Evolutionary conservation across 768 basidiomycete species (phyloP).

Genomic region (Cystoderma amianthinum): DNA sequence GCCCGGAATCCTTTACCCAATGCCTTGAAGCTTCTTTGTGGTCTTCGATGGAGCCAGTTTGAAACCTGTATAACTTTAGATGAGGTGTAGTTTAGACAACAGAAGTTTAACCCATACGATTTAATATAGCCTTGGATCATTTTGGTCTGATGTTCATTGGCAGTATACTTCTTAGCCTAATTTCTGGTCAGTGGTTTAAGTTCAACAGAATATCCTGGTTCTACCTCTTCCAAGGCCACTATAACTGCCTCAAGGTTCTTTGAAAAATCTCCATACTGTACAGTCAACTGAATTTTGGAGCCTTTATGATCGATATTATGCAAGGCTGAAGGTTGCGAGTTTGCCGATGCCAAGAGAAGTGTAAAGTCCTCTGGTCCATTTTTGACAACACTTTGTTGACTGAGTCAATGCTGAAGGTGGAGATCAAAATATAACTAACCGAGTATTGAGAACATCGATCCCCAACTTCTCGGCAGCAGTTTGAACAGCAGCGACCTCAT

Average conservation of each 20-base stretch:
- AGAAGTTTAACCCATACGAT: constrained; percentile 41
- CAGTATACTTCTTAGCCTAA: constrained; percentile 68
- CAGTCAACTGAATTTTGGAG: constrained; percentile 42
- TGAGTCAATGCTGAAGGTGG: not conserved
- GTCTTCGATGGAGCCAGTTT: constrained; percentile 70
- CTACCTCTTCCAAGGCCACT: constrained; percentile 53
- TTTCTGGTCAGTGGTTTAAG: not conserved
- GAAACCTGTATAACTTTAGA: constrained; percentile 40
- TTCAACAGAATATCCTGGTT: not conserved
- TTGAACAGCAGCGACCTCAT: constrained; percentile 74
- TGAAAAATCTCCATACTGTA: constrained; percentile 76
- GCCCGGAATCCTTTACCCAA: constrained; percentile 86
- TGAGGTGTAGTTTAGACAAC: constrained; percentile 1
- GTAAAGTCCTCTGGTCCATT: constrained; percentile 54
- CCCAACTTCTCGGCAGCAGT: constrained; percentile 65
- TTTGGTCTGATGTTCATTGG: constrained; percentile 61
- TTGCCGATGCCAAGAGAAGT: constrained; percentile 69
- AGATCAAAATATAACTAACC: constrained; percentile 31
- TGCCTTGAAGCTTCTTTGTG: constrained; percentile 72
- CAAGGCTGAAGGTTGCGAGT: constrained; percentile 25
- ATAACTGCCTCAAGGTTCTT: constrained; percentile 46
- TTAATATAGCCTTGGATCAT: constrained; percentile 78
- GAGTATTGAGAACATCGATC: constrained; percentile 78
- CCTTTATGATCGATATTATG: constrained; percentile 41
- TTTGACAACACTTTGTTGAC: constrained; percentile 55